Base-by-base conservation (phyloP, 192 early-diverging fungal species). In the Lobosporangium transversale region DNA sequence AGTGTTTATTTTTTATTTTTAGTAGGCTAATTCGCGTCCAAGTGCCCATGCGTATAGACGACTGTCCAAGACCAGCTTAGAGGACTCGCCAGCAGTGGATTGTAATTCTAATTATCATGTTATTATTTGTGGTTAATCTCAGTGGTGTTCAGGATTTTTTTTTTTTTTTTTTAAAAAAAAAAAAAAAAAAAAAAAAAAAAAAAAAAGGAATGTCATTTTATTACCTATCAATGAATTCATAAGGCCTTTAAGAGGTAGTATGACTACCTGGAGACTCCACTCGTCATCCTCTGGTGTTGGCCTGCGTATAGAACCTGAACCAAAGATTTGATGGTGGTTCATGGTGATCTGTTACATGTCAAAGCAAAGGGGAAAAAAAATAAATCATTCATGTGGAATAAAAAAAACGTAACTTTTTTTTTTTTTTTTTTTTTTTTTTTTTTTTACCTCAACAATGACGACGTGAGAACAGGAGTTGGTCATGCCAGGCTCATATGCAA, bases 401-500 rank as follows among this genome's bases (percentile, higher is more conserved):
- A n/a, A n/a, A n/a, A n/a, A n/a, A n/a, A n/a, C n/a, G n/a, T n/a
- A n/a, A n/a, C n/a, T n/a, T n/a, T n/a, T n/a, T n/a, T n/a, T n/a
- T n/a, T n/a, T n/a, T n/a, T n/a, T n/a, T n/a, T n/a, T n/a, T n/a
- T n/a, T n/a, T n/a, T n/a, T n/a, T n/a, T n/a, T n/a, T n/a, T 40
- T 14, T 40, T 14, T 40, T 56, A 81, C 83, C 58, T 85, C 84
- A 23, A 81, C 47, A 11, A 78, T 23, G 9, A 73, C 83, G 21
- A 80, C 53, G 10, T 47, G 70, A 12, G 80, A 68, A 26, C 67
- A 75, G 1, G 86, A 87, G 42, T 70, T 68, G 14, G 86, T 83
- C 49, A 87, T 35, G 0, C 83, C 86, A 14, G 86, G 86, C 47
- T 87, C 86, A 69, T 83, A 85, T n/a, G 79, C 67, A 18, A 83